Evolutionary conservation across 1,284 basidiomycete genomes (phyloP).

Genomic region (Ceratobasidium sp.): DNA sequence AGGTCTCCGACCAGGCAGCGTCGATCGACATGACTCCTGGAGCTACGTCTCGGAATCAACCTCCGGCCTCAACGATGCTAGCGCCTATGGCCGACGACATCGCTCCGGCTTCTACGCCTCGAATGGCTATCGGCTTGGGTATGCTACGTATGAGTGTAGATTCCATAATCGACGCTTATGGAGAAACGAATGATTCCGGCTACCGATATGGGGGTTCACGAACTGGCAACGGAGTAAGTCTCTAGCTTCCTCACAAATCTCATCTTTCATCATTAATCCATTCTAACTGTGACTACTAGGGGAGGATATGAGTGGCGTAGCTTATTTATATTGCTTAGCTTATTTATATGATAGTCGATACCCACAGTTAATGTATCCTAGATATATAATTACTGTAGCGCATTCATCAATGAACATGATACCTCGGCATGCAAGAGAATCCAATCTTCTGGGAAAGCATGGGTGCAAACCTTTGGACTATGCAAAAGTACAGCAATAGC

Average conservation of each 20-base stretch:
- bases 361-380: too few relatives aligned
- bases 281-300: background rate
- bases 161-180: conserved; percentile 35
- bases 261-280: background rate
- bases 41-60: too few relatives aligned
- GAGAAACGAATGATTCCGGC: conserved; percentile 11
- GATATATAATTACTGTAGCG: too few relatives aligned
- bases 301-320: conserved; percentile 21
- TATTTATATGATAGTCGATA: too few relatives aligned
- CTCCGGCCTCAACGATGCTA: background rate
- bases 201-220: conserved; percentile 32
- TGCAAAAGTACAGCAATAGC: too few relatives aligned
- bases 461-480: too few relatives aligned
- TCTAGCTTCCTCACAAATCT: background rate
- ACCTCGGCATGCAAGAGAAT: too few relatives aligned
- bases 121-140: conserved; percentile 7
- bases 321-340: too few relatives aligned
- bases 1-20: too few relatives aligned
- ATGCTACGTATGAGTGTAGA: conserved; percentile 34
- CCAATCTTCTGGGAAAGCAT: too few relatives aligned
- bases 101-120: conserved; percentile 4
- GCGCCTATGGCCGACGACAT: background rate
- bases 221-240: conserved; percentile 17
- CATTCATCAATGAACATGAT: too few relatives aligned
- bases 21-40: too few relatives aligned